Percentiles rank a stretch among this genome's conserved stretches.
phyloP scores from a whole-genome alignment of 345 rosid genomes.

The Atalantia buxifolia region DNA sequence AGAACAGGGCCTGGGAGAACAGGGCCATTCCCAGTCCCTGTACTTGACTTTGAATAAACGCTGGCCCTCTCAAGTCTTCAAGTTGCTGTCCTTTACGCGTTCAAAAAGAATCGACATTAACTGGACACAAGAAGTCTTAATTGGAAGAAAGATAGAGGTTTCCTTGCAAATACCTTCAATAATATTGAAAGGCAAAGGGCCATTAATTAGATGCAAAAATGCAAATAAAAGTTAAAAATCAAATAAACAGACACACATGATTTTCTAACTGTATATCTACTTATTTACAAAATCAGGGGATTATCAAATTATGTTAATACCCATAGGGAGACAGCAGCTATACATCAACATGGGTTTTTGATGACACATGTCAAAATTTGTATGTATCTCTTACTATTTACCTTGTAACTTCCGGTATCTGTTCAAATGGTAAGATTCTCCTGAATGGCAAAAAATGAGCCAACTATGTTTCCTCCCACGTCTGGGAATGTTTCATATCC shows the following conservation, averaged over 20 bases:
- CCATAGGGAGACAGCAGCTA: not conserved
- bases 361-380: not conserved
- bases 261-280: not conserved
- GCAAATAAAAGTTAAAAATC: not conserved
- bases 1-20: too few species aligned
- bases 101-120: too few species aligned
- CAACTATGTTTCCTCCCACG: conserved; percentile 75
- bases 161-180: too few species aligned
- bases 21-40: too few species aligned
- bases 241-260: not conserved
- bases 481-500: conserved; percentile 79
- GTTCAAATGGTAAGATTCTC: conserved; percentile 83
- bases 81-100: too few species aligned
- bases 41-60: too few species aligned
- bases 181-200: too few species aligned
- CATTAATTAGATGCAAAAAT: not conserved
- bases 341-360: not conserved
- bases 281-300: not conserved
- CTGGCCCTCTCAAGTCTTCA: too few species aligned
- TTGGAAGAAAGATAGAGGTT: too few species aligned
- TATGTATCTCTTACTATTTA: not conserved
- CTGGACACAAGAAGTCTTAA: too few species aligned
- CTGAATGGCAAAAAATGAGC: conserved; percentile 75
- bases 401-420: not conserved
- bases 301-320: not conserved